These are phyloP conservation scores for Striga asiatica DNA, from an alignment of 257 asterid species.

Conservation along the genomic window DNA sequence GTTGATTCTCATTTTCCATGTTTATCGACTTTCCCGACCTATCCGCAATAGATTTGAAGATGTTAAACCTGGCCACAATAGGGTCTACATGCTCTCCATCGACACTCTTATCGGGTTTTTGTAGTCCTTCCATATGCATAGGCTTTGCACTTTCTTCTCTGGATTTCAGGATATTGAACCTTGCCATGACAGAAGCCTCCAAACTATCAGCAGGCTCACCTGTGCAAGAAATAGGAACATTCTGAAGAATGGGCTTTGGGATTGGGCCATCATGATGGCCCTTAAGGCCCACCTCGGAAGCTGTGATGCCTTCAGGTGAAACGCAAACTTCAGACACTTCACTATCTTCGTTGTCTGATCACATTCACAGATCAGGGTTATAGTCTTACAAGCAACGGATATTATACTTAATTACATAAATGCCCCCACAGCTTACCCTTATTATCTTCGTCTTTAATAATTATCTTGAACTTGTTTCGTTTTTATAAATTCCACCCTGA, in stretches of 20 bases:
- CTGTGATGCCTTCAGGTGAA: conserved; percentile 12
- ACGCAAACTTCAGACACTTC: conserved; percentile 14
- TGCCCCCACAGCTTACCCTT: background rate
- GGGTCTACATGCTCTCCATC: conserved; percentile 18
- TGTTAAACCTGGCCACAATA: conserved; percentile 34
- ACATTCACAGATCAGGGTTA: conserved; percentile 18
- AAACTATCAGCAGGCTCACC: conserved; percentile 19
- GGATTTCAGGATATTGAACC: conserved; percentile 39
- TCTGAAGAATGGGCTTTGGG: conserved; percentile 9
- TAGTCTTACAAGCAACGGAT: too few species aligned
- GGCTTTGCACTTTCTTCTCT: conserved; percentile 24
- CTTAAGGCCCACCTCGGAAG: conserved; percentile 8
- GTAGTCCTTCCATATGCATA: conserved; percentile 13
- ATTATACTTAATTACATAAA: background rate
- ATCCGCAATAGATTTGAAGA: conserved; percentile 36
- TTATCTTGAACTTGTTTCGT: background rate
- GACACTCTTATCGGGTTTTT: conserved; percentile 10
- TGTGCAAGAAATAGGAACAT: conserved; percentile 11
- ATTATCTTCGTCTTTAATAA: background rate
- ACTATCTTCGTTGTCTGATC: conserved; percentile 22
- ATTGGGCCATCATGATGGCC: conserved; percentile 5
- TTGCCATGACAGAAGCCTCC: conserved; percentile 43
- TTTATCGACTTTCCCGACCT: too few species aligned
- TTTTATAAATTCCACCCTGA: background rate
- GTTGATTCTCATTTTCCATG: conserved; percentile 13